Conservation (phyloP, 1,284 basidiomycete species). For the Sporisorium exsertum region DNA sequence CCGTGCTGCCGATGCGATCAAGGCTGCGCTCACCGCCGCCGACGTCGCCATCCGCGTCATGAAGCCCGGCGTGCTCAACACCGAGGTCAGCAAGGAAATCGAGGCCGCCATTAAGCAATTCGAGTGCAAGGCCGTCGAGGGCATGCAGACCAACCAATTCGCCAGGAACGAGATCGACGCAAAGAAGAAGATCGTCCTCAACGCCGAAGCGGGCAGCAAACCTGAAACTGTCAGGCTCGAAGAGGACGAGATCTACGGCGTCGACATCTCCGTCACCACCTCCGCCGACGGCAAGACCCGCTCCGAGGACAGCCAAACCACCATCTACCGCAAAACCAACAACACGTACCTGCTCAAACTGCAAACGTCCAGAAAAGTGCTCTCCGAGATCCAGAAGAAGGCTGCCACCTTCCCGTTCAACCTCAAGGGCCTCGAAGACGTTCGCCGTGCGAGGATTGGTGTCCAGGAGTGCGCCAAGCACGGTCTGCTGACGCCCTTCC, state of each 20-base stretch:
- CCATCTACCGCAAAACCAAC: conserved; percentile 90
- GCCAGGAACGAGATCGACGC: conserved; percentile 87
- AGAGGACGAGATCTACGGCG: conserved; percentile 94
- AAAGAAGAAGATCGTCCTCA: conserved; percentile 64
- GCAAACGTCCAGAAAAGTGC: conserved; percentile 93
- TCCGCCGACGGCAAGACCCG: conserved; percentile 74
- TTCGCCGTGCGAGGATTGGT: conserved; percentile 93
- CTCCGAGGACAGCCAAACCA: conserved; percentile 86
- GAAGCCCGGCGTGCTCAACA: conserved; percentile 85
- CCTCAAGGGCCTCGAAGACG: conserved; percentile 90
- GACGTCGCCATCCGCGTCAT: conserved; percentile 78
- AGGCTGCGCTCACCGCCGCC: conserved; percentile 91
- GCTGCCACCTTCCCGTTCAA: conserved; percentile 98
- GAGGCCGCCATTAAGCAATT: conserved; percentile 74
- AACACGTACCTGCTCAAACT: conserved; percentile 94
- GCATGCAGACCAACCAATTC: conserved; percentile 89
- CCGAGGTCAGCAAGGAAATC: conserved; percentile 89
- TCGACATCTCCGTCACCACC: conserved; percentile 83
- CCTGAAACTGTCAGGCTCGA: conserved; percentile 70
- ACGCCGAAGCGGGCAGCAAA: conserved; percentile 55
- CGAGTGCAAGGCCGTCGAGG: conserved; percentile 63
- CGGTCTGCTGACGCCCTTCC: conserved; percentile 87
- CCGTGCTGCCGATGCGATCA: conserved; percentile 86
- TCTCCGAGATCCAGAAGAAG: conserved; percentile 97
- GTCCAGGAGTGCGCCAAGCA: conserved; percentile 96